phyloP scores from a whole-genome alignment of 768 basidiomycete genomes.

The Tulasnella sp. region DNA sequence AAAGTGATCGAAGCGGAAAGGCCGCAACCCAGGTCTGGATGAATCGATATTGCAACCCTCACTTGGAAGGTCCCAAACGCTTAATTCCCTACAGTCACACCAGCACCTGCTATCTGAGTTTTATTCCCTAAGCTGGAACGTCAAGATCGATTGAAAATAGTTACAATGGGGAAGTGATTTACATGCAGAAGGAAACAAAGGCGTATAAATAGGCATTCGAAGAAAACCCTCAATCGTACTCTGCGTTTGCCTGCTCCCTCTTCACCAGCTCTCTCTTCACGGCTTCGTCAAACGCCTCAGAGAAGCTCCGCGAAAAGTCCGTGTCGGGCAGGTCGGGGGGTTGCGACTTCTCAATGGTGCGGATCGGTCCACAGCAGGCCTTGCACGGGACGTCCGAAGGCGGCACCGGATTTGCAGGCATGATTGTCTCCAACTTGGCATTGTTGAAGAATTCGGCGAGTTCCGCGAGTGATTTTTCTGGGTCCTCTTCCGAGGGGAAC shows the following conservation, averaged over 20 bases:
- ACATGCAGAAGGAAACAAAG: background rate
- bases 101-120: background rate
- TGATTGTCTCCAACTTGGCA: background rate
- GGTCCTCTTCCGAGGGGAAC: background rate
- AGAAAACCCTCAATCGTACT: background rate
- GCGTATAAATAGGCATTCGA: background rate
- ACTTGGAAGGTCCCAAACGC: background rate
- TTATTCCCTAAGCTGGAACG: background rate
- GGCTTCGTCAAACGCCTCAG: background rate
- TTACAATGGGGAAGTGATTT: background rate
- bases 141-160: background rate
- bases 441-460: background rate
- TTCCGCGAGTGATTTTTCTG: background rate
- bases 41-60: background rate
- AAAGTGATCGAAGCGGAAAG: background rate
- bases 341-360: background rate
- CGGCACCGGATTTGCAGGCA: background rate
- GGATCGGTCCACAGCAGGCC: background rate
- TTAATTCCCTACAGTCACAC: background rate
- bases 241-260: background rate
- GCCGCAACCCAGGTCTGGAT: background rate
- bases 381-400: background rate
- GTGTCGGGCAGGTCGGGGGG: background rate
- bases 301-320: constrained; percentile 4
- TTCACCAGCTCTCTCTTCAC: background rate